Base-by-base conservation (phyloP, 2,329 filamentous ascomycete genomes). In the Fusarium zealandicum region DNA sequence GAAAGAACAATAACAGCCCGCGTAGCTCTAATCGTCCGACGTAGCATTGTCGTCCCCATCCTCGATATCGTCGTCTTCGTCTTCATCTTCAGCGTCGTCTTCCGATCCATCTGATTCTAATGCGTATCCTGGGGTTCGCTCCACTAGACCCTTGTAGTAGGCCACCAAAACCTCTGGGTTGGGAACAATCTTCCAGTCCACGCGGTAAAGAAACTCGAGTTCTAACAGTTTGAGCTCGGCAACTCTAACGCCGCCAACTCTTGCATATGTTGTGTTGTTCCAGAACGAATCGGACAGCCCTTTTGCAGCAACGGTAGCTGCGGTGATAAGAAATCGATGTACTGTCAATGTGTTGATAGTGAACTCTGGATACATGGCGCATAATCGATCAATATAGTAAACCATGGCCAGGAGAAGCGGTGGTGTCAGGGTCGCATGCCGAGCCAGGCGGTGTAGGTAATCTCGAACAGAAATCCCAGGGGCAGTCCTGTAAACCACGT, bases 361-460 rank as follows among this genome's bases (percentile, higher is more conserved):
- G 73, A 99, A 99, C 39, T 93, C 90, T 3, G 91, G 90, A 72
- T 97, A 99, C 54, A 96, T 80, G 10, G 90, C 88, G 74, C 93
- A 99, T 17, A 99, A 82, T 27, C 92, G 88, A 76, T 99, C 95
- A 68, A 99, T 98, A 70, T 98, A 99, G 72, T 96, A 99, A 51
- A 99, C 95, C 92, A 99, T 98, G 65, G 93, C 95, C 30, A 99
- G 84, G n/a, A 99, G 82, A 43, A 99, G 89, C 1, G 95, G 93
- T 11, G 95, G 93, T 6, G 92, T 92, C 3, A 99, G 82, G 0
- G 93, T 97, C 20, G 95, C 95, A 72, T 99, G 95, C 54, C 92
- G 92, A 18, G 96, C 95, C 52, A 99, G 81, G 59, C 95, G 88
- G 68, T 95, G 90, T 30, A 99, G 83, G 72, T 99, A 99, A 72